Evolutionary conservation across 2,329 filamentous ascomycete genomes (phyloP).

Genomic region (Metarhizium brunneum): DNA sequence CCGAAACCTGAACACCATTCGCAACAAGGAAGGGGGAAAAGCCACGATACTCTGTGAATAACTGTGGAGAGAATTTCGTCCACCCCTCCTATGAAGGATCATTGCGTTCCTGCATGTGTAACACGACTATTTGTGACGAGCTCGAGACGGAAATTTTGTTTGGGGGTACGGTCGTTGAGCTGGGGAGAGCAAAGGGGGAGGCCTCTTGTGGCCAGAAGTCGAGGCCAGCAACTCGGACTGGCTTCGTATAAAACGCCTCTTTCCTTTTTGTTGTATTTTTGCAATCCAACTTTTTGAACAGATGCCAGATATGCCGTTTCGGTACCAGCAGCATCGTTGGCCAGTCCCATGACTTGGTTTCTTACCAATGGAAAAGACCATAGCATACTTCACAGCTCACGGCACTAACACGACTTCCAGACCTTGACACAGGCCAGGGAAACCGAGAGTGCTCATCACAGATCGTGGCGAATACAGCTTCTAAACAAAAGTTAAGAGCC

Average conservation of each 20-base stretch:
- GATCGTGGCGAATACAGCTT: background rate
- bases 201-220: too few relatives aligned
- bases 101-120: constrained; percentile 11
- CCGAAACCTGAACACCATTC: background rate
- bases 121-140: constrained; percentile 5
- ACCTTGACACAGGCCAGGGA: background rate
- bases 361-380: background rate
- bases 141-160: background rate
- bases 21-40: background rate
- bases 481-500: background rate
- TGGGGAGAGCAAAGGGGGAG: background rate
- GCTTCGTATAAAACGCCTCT: background rate
- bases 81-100: background rate
- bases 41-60: background rate
- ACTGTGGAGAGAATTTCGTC: background rate
- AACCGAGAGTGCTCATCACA: background rate
- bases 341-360: background rate
- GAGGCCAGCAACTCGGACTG: background rate
- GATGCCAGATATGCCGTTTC: background rate
- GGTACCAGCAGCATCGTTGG: background rate
- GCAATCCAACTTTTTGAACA: background rate
- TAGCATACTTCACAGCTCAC: background rate
- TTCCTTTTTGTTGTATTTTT: background rate
- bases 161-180: background rate
- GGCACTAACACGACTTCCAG: background rate